These are phyloP conservation scores for Gastrolobium bilobum DNA, from an alignment of 306 rosid genomes.

Conservation along the genomic window DNA sequence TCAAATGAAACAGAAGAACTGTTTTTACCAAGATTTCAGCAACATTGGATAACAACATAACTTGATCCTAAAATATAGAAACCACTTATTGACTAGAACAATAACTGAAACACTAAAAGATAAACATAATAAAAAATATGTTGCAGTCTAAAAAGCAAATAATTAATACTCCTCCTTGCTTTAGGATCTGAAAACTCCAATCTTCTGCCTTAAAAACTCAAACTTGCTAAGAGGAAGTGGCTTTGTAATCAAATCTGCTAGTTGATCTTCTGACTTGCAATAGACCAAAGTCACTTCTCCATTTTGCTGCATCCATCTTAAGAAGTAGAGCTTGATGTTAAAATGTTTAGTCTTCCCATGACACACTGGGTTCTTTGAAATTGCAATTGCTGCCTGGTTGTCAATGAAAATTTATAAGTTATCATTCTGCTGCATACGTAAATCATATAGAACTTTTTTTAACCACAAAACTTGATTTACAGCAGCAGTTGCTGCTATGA, in stretches of 20 bases:
- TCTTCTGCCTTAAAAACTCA: no score
- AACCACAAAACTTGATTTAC: background rate
- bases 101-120: no score
- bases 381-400: background rate
- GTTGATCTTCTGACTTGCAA: background rate
- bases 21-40: no score
- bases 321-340: background rate
- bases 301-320: background rate
- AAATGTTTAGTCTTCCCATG: slow-evolving; percentile 13
- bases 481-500: background rate
- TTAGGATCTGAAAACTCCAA: no score
- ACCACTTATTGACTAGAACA: no score
- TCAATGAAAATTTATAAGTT: background rate
- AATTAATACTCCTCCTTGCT: no score
- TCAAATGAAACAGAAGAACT: no score
- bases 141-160: no score
- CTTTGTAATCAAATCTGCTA: background rate
- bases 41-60: no score
- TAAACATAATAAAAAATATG: no score
- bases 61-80: no score
- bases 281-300: background rate
- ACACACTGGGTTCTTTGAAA: background rate
- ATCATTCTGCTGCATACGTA: background rate
- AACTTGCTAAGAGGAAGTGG: no score
- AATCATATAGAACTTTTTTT: background rate